Conservation (phyloP, 2,329 filamentous ascomycete species). For the Rutstroemia sp. region DNA sequence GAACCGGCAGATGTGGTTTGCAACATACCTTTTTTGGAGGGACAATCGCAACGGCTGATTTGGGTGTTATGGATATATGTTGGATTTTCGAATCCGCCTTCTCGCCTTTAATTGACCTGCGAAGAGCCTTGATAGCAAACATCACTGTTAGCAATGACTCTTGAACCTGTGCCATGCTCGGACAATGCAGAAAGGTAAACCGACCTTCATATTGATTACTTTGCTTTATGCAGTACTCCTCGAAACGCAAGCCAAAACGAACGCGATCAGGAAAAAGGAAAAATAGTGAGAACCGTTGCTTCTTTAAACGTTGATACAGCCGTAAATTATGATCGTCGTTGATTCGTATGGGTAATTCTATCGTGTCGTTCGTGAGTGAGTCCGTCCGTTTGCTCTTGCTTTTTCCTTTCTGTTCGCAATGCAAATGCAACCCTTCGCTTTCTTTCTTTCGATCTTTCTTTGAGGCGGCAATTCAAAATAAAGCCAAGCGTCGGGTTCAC, state of each 20-base stretch:
- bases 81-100: slow-evolving; percentile 50
- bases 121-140: slow-evolving; percentile 42
- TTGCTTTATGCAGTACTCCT: slow-evolving; percentile 15
- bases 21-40: slow-evolving; percentile 62
- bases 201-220: slow-evolving; percentile 26
- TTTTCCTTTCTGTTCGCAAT: slow-evolving; percentile 2
- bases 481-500: slow-evolving; percentile 3
- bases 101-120: slow-evolving; percentile 64
- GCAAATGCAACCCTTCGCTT: background rate
- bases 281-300: background rate
- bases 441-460: background rate
- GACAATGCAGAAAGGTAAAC: slow-evolving; percentile 2
- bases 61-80: slow-evolving; percentile 60
- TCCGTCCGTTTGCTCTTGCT: slow-evolving; percentile 1
- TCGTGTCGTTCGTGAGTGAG: background rate
- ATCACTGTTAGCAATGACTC: slow-evolving; percentile 18
- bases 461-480: background rate
- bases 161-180: background rate
- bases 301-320: background rate
- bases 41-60: slow-evolving; percentile 62
- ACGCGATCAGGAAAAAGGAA: slow-evolving; percentile 9
- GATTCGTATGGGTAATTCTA: background rate
- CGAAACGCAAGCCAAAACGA: slow-evolving; percentile 11
- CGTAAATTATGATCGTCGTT: slow-evolving; percentile 1
- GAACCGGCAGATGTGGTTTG: slow-evolving; percentile 5